Base-by-base conservation (phyloP, 1,284 basidiomycete genomes). In the Phylloporus gajari region DNA sequence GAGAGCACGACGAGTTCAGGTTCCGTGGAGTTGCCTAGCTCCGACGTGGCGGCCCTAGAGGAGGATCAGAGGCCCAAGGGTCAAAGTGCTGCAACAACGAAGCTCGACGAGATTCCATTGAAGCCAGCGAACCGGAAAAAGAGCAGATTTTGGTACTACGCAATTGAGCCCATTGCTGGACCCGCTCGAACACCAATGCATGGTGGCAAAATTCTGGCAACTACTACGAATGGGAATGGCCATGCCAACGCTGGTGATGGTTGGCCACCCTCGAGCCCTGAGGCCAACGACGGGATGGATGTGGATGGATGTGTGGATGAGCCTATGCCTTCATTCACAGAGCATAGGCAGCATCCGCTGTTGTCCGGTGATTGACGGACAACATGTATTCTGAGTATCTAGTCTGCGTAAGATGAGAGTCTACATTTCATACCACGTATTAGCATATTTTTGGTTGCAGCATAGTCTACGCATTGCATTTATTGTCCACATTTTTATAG, bases 141-240 rank as follows among this genome's bases (percentile, higher is more conserved):
- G 84, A 90, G 93, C 78, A 94, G 92, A 78, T 94, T 90, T 80
- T 94, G 93, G 93, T 91, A 91, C 67, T 95, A 95, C 75, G 93
- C 93, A 21, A 92, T 94, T 30, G 93, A 94, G 75, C 91, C 93
- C 2, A 77, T 88, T 58, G 81, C 84, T 21, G 83, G 83, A 61
- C 74, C 86, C 13, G 70, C 81, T 58, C 75, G 80, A 58, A 51
- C 75, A 67, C 56, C 67, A 51, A 62, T 67, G 30, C 58, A 56
- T 44, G 75, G 62, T 19, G 58, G 68, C 68, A 73, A 72, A 64
- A 58, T 72, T 66, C 65, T 73, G 64, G 62, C 70, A 35, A 66
- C 69, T 11, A 67, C 69, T 11, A 64, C 78, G 59, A 77, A 82
- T 59, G 75, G 75, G 53, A 76, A 78, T 60, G 73, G 73, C 46